Evolutionary conservation across 352 stramenopile species (phyloP).

Genomic region (Pythium utonaiense): DNA sequence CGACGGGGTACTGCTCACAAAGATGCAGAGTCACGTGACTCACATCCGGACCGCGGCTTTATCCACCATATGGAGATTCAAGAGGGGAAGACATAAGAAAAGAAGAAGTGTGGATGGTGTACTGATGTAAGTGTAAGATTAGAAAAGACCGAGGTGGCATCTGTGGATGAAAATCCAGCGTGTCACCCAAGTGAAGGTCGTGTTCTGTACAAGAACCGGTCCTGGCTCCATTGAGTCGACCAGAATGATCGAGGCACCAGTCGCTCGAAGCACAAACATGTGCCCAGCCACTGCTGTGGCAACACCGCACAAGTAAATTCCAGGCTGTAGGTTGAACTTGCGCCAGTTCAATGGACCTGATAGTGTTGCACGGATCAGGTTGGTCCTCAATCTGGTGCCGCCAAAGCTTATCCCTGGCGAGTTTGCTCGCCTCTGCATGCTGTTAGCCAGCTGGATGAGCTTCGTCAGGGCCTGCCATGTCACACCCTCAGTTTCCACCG

Average conservation of each 20-base stretch:
- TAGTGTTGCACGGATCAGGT: constrained; percentile 2
- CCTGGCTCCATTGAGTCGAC: not conserved
- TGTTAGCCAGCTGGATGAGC: constrained; percentile 3
- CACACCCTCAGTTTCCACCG: not conserved
- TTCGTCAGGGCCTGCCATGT: constrained; percentile 5
- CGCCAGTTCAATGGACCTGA: not conserved
- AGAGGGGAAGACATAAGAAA: not conserved
- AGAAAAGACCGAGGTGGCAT: constrained; percentile 4
- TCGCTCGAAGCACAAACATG: constrained; percentile 4
- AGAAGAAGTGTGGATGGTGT: not conserved
- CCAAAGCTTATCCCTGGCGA: constrained; percentile 1
- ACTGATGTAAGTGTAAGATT: not conserved
- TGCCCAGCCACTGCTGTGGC: constrained; percentile 3
- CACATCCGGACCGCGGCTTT: not conserved
- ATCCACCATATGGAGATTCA: not conserved
- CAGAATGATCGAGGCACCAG: not conserved
- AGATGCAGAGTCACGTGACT: not conserved
- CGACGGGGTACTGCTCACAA: not conserved
- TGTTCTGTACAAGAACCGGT: constrained; percentile 2
- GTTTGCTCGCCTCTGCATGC: not conserved
- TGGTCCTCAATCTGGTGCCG: constrained; percentile 5
- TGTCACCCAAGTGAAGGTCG: constrained; percentile 1
- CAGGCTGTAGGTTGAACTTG: not conserved
- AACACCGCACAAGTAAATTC: not conserved
- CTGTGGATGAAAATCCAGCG: constrained; percentile 8